Conservation (phyloP, 805 yeast genomes). For the Wickerhamomyces chaumierensis region DNA sequence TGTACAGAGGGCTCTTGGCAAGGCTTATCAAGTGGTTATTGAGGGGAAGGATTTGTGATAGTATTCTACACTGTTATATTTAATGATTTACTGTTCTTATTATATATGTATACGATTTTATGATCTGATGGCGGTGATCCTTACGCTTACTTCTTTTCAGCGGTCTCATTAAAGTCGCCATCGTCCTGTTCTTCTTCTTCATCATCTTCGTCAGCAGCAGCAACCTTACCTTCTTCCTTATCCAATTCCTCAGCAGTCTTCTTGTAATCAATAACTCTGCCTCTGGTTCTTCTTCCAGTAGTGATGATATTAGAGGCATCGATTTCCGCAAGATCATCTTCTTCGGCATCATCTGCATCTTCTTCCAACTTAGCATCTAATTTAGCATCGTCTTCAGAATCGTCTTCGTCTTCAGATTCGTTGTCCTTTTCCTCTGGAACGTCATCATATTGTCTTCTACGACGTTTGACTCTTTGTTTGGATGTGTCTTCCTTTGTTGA, state of each 20-base stretch:
- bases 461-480: conserved; percentile 37
- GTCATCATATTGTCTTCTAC: conserved; percentile 52
- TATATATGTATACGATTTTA: too few species aligned
- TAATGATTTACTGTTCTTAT: too few species aligned
- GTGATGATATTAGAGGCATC: conserved; percentile 75
- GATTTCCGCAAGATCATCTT: conserved; percentile 71
- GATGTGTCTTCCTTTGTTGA: too few species aligned
- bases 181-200: conserved; percentile 38
- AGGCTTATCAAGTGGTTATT: conserved; percentile 31
- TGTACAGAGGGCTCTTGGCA: conserved; percentile 56
- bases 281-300: conserved; percentile 84
- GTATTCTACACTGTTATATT: too few species aligned
- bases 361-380: conserved; percentile 31
- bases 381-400: conserved; percentile 37
- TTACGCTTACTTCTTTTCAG: background rate
- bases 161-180: conserved; percentile 37
- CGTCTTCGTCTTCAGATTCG: conserved; percentile 33
- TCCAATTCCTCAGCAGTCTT: conserved; percentile 69
- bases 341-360: conserved; percentile 46
- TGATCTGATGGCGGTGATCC: too few species aligned
- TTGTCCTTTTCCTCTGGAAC: conserved; percentile 45
- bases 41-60: conserved; percentile 2
- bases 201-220: conserved; percentile 34
- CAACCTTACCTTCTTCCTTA: conserved; percentile 24
- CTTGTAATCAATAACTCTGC: conserved; percentile 74